These are phyloP conservation scores for Phaeosphaeriaceae sp. DNA, from an alignment of 2,329 filamentous ascomycete species.

Conservation along the genomic window DNA sequence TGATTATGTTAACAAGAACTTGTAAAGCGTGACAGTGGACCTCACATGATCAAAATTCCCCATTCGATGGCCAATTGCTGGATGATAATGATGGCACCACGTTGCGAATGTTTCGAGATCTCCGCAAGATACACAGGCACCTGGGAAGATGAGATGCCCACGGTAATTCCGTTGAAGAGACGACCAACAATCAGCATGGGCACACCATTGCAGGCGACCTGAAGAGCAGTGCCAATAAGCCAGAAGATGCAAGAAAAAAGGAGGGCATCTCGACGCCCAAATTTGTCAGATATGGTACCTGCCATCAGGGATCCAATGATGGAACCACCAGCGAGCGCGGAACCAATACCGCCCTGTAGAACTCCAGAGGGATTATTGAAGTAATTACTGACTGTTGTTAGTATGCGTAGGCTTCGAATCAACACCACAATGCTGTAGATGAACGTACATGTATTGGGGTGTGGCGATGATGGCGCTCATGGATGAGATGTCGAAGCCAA, in stretches of 20 bases:
- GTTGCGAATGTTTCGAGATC: slow-evolving; percentile 51
- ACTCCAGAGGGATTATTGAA: slow-evolving; percentile 60
- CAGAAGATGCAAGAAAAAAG: slow-evolving; percentile 58
- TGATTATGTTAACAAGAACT: background rate
- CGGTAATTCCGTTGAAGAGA: slow-evolving; percentile 54
- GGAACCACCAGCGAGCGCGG: slow-evolving; percentile 58
- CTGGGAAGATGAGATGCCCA: slow-evolving; percentile 54
- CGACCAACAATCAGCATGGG: slow-evolving; percentile 55
- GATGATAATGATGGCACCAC: slow-evolving; percentile 53
- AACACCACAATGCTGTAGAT: background rate
- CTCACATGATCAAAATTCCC: slow-evolving; percentile 47
- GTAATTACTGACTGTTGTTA: slow-evolving; percentile 42
- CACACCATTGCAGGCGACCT: slow-evolving; percentile 45
- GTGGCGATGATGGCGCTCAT: slow-evolving; percentile 62
- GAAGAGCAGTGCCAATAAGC: slow-evolving; percentile 52
- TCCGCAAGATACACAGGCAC: slow-evolving; percentile 56
- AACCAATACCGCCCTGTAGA: slow-evolving; percentile 58
- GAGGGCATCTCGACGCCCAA: slow-evolving; percentile 56
- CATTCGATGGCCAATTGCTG: slow-evolving; percentile 54
- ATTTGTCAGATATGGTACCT: slow-evolving; percentile 59
- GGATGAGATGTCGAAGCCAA: slow-evolving; percentile 64
- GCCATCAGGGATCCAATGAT: slow-evolving; percentile 57
- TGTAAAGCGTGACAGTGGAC: background rate
- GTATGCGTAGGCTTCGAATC: background rate
- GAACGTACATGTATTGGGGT: slow-evolving; percentile 52